Conservation (phyloP, 2,329 filamentous ascomycete species). For the Colletotrichum agaves region DNA sequence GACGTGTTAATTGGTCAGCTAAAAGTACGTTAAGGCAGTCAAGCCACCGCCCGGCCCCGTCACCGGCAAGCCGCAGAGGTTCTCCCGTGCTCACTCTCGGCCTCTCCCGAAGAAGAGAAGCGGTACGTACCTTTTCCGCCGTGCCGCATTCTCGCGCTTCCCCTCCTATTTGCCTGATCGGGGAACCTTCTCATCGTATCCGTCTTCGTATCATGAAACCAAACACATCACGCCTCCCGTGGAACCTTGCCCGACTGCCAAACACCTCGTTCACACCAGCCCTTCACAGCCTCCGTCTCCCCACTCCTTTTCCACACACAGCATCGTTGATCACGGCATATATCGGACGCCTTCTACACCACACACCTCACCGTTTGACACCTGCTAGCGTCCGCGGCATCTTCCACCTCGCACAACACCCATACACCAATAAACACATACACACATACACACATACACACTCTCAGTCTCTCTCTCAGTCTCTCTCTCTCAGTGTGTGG, state of each 20-base stretch:
- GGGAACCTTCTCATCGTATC: constrained; percentile 24
- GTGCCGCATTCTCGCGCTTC: constrained; percentile 6
- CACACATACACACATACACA: too few relatives aligned
- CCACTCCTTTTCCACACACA: not conserved
- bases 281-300: not conserved
- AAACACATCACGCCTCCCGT: not conserved
- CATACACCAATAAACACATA: too few relatives aligned
- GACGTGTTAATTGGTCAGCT: too few relatives aligned
- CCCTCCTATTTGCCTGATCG: constrained; percentile 11
- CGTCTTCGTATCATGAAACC: constrained; percentile 29
- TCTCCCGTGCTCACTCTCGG: not conserved
- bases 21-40: not conserved
- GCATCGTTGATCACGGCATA: constrained; percentile 13
- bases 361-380: not conserved
- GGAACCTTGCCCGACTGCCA: constrained; percentile 13
- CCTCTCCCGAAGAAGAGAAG: too few relatives aligned
- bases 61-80: not conserved
- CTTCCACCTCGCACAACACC: not conserved
- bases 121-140: not conserved
- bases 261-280: constrained; percentile 12
- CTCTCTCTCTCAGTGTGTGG: too few relatives aligned
- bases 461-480: too few relatives aligned
- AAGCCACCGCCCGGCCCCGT: not conserved
- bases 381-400: constrained; percentile 19
- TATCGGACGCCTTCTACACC: constrained; percentile 6